phyloP scores from a whole-genome alignment of 192 early-diverging fungal species.

The Backusella macrospora region DNA sequence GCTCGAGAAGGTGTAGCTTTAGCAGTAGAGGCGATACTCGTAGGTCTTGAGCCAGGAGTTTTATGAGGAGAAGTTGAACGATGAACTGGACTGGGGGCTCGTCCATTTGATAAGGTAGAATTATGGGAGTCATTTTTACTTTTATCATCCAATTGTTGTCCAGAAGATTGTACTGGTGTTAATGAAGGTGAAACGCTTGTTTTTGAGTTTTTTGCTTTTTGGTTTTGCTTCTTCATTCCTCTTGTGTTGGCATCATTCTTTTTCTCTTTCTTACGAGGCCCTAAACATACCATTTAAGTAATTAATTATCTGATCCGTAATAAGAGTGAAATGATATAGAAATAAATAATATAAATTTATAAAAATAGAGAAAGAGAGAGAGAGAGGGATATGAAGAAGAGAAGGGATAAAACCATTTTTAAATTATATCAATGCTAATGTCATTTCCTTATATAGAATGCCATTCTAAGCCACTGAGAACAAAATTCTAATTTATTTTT shows the following conservation, averaged over 20 bases:
- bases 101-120: conserved; percentile 15
- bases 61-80: conserved; percentile 17
- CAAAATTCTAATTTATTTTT: neutral
- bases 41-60: conserved; percentile 1
- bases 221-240: conserved; percentile 16
- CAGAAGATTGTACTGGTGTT: neutral
- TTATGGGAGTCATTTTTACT: conserved; percentile 4
- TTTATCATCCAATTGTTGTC: neutral
- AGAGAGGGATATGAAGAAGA: neutral
- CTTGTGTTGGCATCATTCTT: conserved; percentile 7
- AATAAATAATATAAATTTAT: neutral
- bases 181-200: neutral
- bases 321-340: neutral
- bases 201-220: conserved; percentile 14
- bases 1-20: neutral
- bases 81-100: conserved; percentile 14
- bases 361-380: neutral
- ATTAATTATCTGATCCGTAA: neutral
- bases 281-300: conserved; percentile 28
- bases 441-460: neutral
- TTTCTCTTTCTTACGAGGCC: conserved; percentile 38
- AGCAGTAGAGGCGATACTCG: neutral
- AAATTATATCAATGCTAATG: neutral
- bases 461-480: neutral
- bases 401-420: neutral